Evolutionary conservation across 805 yeast genomes (phyloP).

Genomic region (Lachancea sp.): DNA sequence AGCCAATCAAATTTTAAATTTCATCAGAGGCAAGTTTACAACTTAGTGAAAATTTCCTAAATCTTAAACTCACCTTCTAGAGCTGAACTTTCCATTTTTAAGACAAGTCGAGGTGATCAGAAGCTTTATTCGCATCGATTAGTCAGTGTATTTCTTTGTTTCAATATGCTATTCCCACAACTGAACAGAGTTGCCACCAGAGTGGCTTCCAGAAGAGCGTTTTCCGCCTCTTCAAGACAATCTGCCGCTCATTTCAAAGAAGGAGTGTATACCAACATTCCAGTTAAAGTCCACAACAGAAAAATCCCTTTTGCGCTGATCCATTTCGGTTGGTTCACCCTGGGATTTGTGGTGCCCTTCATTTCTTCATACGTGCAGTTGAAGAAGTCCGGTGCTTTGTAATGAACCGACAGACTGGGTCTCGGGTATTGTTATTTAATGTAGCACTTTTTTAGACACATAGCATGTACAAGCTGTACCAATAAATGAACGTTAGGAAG

Average conservation of each 20-base stretch:
- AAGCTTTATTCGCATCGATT: too few species aligned
- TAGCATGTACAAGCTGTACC: constrained; percentile 7
- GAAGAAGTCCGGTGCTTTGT: constrained; percentile 72
- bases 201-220: constrained; percentile 35
- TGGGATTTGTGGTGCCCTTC: constrained; percentile 73
- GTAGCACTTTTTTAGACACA: background rate
- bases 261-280: constrained; percentile 88
- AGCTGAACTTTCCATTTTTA: too few species aligned
- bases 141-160: too few species aligned
- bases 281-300: constrained; percentile 92
- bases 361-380: constrained; percentile 72
- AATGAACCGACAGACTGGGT: constrained; percentile 12
- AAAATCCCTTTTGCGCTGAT: constrained; percentile 79
- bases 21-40: background rate
- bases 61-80: background rate
- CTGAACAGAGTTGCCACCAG: constrained; percentile 29
- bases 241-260: constrained; percentile 53
- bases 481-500: constrained; percentile 3
- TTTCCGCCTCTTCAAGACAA: constrained; percentile 46
- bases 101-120: too few species aligned
- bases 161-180: constrained; percentile 33
- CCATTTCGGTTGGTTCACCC: constrained; percentile 72
- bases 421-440: background rate
- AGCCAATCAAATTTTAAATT: constrained; percentile 7
- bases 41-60: background rate